phyloP scores from a whole-genome alignment of 179 eudicot genomes.

The Corrigiola litoralis region DNA sequence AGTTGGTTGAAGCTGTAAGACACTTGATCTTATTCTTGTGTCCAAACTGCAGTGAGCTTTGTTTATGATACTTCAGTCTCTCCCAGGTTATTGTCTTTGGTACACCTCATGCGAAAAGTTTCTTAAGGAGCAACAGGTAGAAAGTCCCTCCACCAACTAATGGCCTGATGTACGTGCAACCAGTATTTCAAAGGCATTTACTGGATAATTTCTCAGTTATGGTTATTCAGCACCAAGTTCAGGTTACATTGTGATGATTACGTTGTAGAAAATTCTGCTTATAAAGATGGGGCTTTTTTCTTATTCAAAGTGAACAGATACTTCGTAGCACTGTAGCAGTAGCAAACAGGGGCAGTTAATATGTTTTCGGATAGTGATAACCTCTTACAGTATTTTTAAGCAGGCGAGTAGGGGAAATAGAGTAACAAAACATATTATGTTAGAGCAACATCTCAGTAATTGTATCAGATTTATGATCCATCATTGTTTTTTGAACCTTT shows the following conservation, averaged over 20 bases:
- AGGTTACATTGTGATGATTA: slow-evolving; percentile 4
- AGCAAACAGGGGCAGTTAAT: slow-evolving; percentile 8
- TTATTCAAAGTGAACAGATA: background rate
- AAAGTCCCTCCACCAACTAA: slow-evolving; percentile 34
- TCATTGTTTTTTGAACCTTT: background rate
- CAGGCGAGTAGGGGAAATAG: background rate
- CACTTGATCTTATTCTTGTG: too few relatives aligned
- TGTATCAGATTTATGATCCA: background rate
- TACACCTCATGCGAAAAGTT: slow-evolving; percentile 67
- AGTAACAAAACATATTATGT: background rate
- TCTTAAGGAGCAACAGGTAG: slow-evolving; percentile 42
- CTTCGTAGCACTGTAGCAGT: too few relatives aligned
- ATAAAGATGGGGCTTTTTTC: slow-evolving; percentile 1
- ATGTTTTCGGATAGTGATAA: background rate
- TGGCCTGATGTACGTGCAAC: too few relatives aligned
- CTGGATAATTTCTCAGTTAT: slow-evolving; percentile 3
- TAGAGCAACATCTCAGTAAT: background rate
- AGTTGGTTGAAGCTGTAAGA: slow-evolving; percentile 86
- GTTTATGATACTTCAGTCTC: too few relatives aligned
- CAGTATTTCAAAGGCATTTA: slow-evolving; percentile 19
- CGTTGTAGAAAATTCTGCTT: background rate
- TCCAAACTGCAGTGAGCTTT: background rate
- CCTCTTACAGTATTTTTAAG: slow-evolving; percentile 2
- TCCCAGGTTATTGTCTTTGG: slow-evolving; percentile 78
- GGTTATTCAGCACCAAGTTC: slow-evolving; percentile 2